Evolutionary conservation across 2,329 filamentous ascomycete species (phyloP).

Genomic region (Penicillium crustosum): DNA sequence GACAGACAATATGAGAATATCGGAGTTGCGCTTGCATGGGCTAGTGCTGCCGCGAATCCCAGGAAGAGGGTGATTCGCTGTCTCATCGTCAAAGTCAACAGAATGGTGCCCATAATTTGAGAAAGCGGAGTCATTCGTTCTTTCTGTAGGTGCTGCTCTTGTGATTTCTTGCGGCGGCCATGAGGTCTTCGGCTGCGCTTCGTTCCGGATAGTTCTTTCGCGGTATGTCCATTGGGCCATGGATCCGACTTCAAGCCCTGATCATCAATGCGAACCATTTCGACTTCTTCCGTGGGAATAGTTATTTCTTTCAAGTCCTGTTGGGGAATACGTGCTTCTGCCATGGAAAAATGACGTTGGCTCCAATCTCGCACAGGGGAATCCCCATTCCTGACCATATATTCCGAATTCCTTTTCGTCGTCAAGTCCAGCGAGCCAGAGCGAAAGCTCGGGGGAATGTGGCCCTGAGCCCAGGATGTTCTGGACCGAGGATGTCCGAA

Average conservation of each 20-base stretch:
- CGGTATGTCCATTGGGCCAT: background rate
- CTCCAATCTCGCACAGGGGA: background rate
- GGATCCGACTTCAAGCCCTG: background rate
- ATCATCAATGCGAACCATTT: slow-evolving; percentile 13
- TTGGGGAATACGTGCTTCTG: background rate
- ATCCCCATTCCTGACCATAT: background rate
- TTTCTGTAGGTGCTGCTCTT: background rate
- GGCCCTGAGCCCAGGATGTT: slow-evolving; percentile 14
- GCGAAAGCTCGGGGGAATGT: slow-evolving; percentile 14
- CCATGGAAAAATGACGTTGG: slow-evolving; percentile 3
- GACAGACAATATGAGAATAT: slow-evolving; percentile 75
- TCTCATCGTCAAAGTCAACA: slow-evolving; percentile 59
- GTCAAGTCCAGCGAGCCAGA: slow-evolving; percentile 11
- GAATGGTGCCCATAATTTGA: slow-evolving; percentile 67
- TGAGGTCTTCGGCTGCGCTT: background rate
- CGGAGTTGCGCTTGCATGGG: slow-evolving; percentile 68
- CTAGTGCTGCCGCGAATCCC: slow-evolving; percentile 61
- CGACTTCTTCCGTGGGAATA: slow-evolving; percentile 3
- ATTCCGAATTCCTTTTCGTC: background rate
- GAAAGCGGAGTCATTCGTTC: slow-evolving; percentile 38
- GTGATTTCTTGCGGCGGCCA: slow-evolving; percentile 2
- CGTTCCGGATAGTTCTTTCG: background rate
- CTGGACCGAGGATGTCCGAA: slow-evolving; percentile 4
- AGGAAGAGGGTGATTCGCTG: slow-evolving; percentile 58
- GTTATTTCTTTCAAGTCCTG: background rate